Base-by-base conservation (phyloP, 2,329 filamentous ascomycete species). In the Dryadomyces quercus-mongolicae region DNA sequence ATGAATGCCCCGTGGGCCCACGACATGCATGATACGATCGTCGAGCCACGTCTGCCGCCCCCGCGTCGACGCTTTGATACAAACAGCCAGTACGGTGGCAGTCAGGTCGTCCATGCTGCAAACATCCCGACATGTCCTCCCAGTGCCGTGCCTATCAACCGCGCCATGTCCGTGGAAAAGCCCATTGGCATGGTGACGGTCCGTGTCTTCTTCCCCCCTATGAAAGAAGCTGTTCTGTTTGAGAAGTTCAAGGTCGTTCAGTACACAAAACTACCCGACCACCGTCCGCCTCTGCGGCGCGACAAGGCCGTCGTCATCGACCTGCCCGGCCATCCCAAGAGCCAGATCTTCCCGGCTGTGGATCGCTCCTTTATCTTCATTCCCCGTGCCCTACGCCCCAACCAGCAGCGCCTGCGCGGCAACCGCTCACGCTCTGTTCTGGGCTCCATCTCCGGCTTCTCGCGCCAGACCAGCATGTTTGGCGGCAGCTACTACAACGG, bases 311-410 rank as follows among this genome's bases (percentile, higher is more conserved):
- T 97, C 44, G 85, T 93, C 51, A 88, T 98, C 61, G 96, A 90
- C 9, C 75, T 98, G 45, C 92, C 93, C 2, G 78, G 86, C 31
- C 79, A 86, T 59, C 74, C 82, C 13, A 87, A 89, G 40, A 82
- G 87, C 58, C 96, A 96, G 68, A 91, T 96, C 57, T 95, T 93
- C 69, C 93, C 93, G 6, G 86, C 90, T 2, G 76, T 81, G 49
- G 91, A 96, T 63, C 78, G 93, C 60, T 97, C 93, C 0, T 98
- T 98, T 68, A 95, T 96, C 63, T 98, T 98, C 70, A 98, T 98
- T 57, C 93, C 93, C 13, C 81, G 93, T 60, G 92, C 92, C 12
- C 79, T 96, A 72, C 82, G 93, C 61, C 93, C 93, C 15, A 96
- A 95, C 66, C 90, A 95, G 50, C 88, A 95, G 71, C 81, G 83